phyloP scores from a whole-genome alignment of 2,329 filamentous ascomycete genomes.

The Alternaria conjuncta region DNA sequence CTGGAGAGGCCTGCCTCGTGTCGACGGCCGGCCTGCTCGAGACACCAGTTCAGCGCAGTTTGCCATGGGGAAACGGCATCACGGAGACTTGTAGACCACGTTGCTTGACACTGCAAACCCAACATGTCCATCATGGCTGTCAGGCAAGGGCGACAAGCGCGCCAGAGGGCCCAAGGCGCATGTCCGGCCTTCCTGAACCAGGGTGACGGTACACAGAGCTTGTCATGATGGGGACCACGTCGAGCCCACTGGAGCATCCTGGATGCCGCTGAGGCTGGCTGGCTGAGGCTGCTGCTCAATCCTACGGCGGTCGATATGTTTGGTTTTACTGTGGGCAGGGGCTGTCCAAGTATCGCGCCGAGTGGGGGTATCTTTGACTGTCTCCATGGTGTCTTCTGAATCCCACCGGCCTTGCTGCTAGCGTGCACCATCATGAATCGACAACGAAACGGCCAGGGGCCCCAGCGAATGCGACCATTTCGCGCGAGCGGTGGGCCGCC shows the following conservation, averaged over 20 bases:
- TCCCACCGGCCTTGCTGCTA: slow-evolving; percentile 25
- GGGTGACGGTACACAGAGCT: slow-evolving; percentile 22
- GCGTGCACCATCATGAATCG: slow-evolving; percentile 37
- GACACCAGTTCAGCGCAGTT: slow-evolving; percentile 5
- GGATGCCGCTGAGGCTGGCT: slow-evolving; percentile 17
- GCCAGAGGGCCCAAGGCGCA: slow-evolving; percentile 12
- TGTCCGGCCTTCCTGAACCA: slow-evolving; percentile 21
- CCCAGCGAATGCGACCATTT: slow-evolving; percentile 30
- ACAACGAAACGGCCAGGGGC: slow-evolving; percentile 37
- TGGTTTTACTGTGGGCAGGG: slow-evolving; percentile 34
- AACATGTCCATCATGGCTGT: neutral
- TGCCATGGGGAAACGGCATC: neutral
- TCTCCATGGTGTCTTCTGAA: slow-evolving; percentile 35
- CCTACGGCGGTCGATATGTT: slow-evolving; percentile 19
- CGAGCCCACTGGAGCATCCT: slow-evolving; percentile 7
- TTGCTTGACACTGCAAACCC: neutral
- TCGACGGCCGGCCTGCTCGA: slow-evolving; percentile 3
- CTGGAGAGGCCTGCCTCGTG: slow-evolving; percentile 14
- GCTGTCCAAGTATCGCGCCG: slow-evolving; percentile 16
- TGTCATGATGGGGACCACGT: slow-evolving; percentile 1
- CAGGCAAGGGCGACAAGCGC: neutral
- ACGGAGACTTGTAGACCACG: neutral
- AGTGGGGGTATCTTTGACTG: slow-evolving; percentile 38
- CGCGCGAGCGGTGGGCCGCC: slow-evolving; percentile 23
- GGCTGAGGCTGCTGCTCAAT: slow-evolving; percentile 23